Evolutionary conservation across 2,329 filamentous ascomycete species (phyloP).

Genomic region (Colletotrichum chrysophilum): DNA sequence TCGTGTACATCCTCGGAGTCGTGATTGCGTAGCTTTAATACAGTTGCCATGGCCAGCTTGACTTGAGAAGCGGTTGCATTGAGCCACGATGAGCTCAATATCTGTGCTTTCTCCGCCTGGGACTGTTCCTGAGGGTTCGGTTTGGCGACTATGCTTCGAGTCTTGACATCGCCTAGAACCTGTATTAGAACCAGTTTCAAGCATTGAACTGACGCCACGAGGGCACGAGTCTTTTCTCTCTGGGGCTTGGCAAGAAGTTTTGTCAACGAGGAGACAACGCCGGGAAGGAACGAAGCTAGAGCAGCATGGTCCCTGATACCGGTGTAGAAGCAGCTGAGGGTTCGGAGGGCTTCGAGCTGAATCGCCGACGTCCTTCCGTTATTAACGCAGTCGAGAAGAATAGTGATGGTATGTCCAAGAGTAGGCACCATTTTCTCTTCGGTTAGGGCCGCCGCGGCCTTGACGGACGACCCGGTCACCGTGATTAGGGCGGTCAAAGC

Average conservation of each 20-base stretch:
- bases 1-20: conserved; percentile 71
- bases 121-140: not conserved
- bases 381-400: conserved; percentile 76
- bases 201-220: conserved; percentile 66
- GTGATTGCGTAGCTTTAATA: conserved; percentile 77
- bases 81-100: conserved; percentile 69
- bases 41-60: conserved; percentile 78
- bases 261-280: conserved; percentile 81
- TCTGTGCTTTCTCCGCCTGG: conserved; percentile 37
- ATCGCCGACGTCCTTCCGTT: conserved; percentile 70
- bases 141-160: conserved; percentile 49
- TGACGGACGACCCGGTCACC: conserved; percentile 57
- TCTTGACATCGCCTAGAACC: conserved; percentile 64
- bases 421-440: conserved; percentile 72
- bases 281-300: conserved; percentile 85
- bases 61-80: conserved; percentile 81
- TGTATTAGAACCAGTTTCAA: conserved; percentile 59
- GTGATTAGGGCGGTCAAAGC: conserved; percentile 72
- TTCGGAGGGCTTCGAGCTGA: conserved; percentile 71
- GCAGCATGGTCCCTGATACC: conserved; percentile 75
- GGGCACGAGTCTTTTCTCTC: conserved; percentile 59
- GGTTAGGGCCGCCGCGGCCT: conserved; percentile 54
- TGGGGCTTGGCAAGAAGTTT: conserved; percentile 75
- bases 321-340: conserved; percentile 65
- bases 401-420: conserved; percentile 81